phyloP scores from a whole-genome alignment of 495 filamentous ascomycete species.

The Hypoxylon trugodes region DNA sequence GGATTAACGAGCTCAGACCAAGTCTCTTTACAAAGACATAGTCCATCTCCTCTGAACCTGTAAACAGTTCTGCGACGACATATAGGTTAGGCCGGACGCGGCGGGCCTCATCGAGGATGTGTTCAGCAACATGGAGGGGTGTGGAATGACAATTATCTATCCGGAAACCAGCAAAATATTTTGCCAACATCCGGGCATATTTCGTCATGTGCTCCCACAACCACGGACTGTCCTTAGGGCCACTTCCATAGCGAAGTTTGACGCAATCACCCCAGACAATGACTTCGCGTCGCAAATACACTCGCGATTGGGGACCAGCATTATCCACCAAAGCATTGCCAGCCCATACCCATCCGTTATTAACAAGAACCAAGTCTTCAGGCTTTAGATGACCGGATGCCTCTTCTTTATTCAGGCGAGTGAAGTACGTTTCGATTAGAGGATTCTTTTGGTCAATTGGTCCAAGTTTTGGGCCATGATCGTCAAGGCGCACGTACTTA shows the following conservation, averaged over 20 bases:
- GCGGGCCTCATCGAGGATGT: conserved; percentile 90
- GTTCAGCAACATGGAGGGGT: conserved; percentile 89
- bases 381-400: conserved; percentile 78
- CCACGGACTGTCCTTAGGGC: conserved; percentile 86
- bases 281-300: conserved; percentile 92
- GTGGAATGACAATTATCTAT: conserved; percentile 99
- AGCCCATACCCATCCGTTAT: conserved; percentile 99
- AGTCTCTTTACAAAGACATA: conserved; percentile 93
- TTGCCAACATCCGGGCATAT: conserved; percentile 92
- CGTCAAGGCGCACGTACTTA: conserved; percentile 90
- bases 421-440: conserved; percentile 96
- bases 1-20: conserved; percentile 87
- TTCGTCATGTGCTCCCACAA: conserved; percentile 95
- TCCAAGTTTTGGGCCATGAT: conserved; percentile 88
- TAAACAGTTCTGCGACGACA: conserved; percentile 96
- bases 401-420: conserved; percentile 82
- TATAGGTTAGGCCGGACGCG: conserved; percentile 87
- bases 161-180: conserved; percentile 93
- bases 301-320: conserved; percentile 85
- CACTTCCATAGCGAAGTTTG: conserved; percentile 88
- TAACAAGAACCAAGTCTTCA: conserved; percentile 82
- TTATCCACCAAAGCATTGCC: conserved; percentile 94
- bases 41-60: conserved; percentile 93
- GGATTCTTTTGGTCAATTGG: conserved; percentile 77
- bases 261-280: conserved; percentile 99